These are phyloP conservation scores for Linum trigynum DNA, from an alignment of 345 rosid species.

Conservation along the genomic window DNA sequence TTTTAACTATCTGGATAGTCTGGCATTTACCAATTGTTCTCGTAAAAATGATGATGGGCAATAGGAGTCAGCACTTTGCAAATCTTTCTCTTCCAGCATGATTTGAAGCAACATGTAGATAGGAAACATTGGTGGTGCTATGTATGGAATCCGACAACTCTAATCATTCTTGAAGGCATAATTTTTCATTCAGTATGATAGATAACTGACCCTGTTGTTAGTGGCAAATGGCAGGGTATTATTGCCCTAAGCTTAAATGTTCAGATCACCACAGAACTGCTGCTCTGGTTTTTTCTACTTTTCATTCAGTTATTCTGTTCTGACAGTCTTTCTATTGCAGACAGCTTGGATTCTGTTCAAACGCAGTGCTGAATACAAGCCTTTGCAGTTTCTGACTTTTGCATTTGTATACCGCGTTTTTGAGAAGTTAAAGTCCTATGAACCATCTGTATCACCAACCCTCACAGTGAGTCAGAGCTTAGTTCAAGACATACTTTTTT, in stretches of 20 bases:
- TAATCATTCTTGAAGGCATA: background rate
- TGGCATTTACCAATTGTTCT: background rate
- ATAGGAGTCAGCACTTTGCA: too few species aligned
- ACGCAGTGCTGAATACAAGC: conserved; percentile 74
- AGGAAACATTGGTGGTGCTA: background rate
- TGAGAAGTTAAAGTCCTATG: conserved; percentile 80
- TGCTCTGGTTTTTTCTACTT: background rate
- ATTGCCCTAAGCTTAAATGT: background rate
- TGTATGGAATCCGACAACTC: background rate
- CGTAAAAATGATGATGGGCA: background rate
- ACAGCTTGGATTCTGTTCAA: conserved; percentile 72
- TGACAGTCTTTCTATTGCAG: conserved; percentile 36
- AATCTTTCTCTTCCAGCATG: too few species aligned
- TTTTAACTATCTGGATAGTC: too few species aligned
- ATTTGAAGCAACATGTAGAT: background rate
- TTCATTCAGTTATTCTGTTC: conserved; percentile 3
- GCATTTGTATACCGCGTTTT: conserved; percentile 80
- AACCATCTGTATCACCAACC: conserved; percentile 65
- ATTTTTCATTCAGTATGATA: background rate
- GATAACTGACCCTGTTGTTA: background rate
- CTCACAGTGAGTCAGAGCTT: conserved; percentile 42
- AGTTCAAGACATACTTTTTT: background rate
- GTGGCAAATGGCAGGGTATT: too few species aligned
- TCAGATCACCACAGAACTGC: background rate
- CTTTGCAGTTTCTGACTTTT: conserved; percentile 88